Conservation (phyloP, 2,329 filamentous ascomycete genomes). For the Fusarium dimerum region DNA sequence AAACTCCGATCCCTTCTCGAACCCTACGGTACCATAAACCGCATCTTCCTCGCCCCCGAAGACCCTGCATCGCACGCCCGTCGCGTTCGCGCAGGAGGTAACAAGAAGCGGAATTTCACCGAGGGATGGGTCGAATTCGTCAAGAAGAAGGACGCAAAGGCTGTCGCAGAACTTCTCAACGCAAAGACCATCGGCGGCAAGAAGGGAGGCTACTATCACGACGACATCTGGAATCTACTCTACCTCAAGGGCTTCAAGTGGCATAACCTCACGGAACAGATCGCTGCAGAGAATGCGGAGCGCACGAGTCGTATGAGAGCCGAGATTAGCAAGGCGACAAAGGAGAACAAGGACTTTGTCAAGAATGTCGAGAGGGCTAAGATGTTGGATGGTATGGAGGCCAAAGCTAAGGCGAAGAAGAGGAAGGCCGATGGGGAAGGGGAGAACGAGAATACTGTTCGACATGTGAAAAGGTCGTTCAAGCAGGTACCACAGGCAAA, state of each 20-base stretch:
- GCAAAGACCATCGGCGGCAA: slow-evolving; percentile 78
- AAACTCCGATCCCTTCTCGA: slow-evolving; percentile 75
- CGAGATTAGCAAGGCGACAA: slow-evolving; percentile 73
- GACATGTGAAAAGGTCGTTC: slow-evolving; percentile 51
- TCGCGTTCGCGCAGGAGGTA: slow-evolving; percentile 72
- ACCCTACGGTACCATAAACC: slow-evolving; percentile 74
- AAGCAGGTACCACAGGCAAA: slow-evolving; percentile 64
- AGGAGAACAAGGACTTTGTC: slow-evolving; percentile 81
- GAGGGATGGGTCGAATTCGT: slow-evolving; percentile 88
- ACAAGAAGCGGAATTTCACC: slow-evolving; percentile 79
- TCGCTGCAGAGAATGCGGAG: slow-evolving; percentile 79
- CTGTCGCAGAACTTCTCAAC: slow-evolving; percentile 75
- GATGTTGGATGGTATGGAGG: slow-evolving; percentile 74
- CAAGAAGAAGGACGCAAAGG: slow-evolving; percentile 74
- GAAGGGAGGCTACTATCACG: slow-evolving; percentile 80
- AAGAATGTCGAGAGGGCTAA: slow-evolving; percentile 78
- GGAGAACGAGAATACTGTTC: slow-evolving; percentile 19
- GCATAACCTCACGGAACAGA: slow-evolving; percentile 73
- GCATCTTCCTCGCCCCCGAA: slow-evolving; percentile 79
- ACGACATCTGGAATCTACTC: slow-evolving; percentile 83
- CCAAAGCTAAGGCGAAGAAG: slow-evolving; percentile 50
- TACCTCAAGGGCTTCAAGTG: slow-evolving; percentile 87
- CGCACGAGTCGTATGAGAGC: slow-evolving; percentile 72
- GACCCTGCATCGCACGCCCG: slow-evolving; percentile 65
- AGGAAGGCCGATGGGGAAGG: slow-evolving; percentile 32